phyloP scores from a whole-genome alignment of 1,139 yeast species.

The Arxiozyma slooffiae region DNA sequence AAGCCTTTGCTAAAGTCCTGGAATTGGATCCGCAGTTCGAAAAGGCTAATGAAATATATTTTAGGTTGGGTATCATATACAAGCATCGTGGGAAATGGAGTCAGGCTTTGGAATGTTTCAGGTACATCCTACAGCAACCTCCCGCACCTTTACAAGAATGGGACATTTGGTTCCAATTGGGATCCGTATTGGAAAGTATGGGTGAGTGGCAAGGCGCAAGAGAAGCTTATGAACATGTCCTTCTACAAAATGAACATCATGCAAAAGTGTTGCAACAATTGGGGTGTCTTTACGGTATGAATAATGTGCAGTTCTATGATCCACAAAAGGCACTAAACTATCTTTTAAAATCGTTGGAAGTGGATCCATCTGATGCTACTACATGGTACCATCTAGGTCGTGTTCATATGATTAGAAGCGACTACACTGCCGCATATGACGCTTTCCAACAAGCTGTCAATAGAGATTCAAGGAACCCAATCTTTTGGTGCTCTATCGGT shows the following conservation, averaged over 20 bases:
- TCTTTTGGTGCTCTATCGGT: constrained; percentile 98
- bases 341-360: constrained; percentile 75
- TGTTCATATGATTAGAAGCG: constrained; percentile 92
- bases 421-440: constrained; percentile 92
- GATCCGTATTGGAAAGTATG: constrained; percentile 89
- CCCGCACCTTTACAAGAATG: constrained; percentile 94
- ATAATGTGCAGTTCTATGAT: constrained; percentile 58
- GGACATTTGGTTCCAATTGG: constrained; percentile 97
- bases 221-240: constrained; percentile 89
- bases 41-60: constrained; percentile 91
- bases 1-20: constrained; percentile 90
- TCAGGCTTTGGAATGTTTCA: constrained; percentile 86
- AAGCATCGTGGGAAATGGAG: constrained; percentile 85
- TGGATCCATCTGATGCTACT: constrained; percentile 86
- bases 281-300: constrained; percentile 87
- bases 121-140: constrained; percentile 80
- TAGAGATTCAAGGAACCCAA: constrained; percentile 91
- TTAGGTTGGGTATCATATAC: constrained; percentile 92
- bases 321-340: constrained; percentile 75
- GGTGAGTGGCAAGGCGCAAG: constrained; percentile 85
- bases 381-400: constrained; percentile 95
- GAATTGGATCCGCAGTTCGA: constrained; percentile 94
- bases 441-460: constrained; percentile 98
- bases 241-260: constrained; percentile 83
- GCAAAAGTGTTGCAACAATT: constrained; percentile 92